Percentiles rank a stretch among this genome's conserved stretches.
Evolutionary conservation across 108 stramenopile species (phyloP).

Genomic region (Pelagomonas calceolata): DNA sequence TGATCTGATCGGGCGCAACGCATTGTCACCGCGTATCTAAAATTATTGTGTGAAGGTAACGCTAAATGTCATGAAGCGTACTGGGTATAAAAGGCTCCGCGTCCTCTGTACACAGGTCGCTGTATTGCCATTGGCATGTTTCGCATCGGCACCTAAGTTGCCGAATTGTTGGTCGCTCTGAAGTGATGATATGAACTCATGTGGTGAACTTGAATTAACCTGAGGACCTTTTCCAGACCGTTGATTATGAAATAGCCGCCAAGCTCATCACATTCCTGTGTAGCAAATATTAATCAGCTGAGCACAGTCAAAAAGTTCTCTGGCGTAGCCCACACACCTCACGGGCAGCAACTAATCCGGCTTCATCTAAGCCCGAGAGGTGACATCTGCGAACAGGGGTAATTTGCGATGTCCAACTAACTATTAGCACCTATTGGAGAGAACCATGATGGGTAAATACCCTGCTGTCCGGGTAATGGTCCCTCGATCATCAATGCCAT

Average conservation of each 20-base stretch:
- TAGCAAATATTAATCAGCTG: neutral
- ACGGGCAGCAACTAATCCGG: neutral
- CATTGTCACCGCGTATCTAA: constrained; percentile 36
- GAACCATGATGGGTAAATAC: constrained; percentile 85
- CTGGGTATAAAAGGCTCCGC: constrained; percentile 70
- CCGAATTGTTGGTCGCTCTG: neutral
- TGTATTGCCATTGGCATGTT: constrained; percentile 84
- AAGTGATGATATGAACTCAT: too few species aligned
- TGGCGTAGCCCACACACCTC: too few species aligned
- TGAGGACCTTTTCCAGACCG: constrained; percentile 89
- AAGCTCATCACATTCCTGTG: constrained; percentile 67
- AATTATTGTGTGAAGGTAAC: neutral
- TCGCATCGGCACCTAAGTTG: constrained; percentile 24
- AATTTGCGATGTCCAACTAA: neutral
- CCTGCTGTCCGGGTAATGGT: constrained; percentile 37
- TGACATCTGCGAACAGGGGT: constrained; percentile 20
- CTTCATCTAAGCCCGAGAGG: neutral
- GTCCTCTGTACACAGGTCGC: constrained; percentile 79
- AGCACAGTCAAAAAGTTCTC: constrained; percentile 1
- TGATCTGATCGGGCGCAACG: constrained; percentile 51
- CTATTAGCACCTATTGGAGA: constrained; percentile 48
- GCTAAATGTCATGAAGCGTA: constrained; percentile 13
- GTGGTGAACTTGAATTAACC: constrained; percentile 74
- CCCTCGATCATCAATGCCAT: constrained; percentile 3
- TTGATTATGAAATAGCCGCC: constrained; percentile 93